These are phyloP conservation scores for Pholiota microspora DNA, from an alignment of 768 basidiomycete species.

Conservation along the genomic window DNA sequence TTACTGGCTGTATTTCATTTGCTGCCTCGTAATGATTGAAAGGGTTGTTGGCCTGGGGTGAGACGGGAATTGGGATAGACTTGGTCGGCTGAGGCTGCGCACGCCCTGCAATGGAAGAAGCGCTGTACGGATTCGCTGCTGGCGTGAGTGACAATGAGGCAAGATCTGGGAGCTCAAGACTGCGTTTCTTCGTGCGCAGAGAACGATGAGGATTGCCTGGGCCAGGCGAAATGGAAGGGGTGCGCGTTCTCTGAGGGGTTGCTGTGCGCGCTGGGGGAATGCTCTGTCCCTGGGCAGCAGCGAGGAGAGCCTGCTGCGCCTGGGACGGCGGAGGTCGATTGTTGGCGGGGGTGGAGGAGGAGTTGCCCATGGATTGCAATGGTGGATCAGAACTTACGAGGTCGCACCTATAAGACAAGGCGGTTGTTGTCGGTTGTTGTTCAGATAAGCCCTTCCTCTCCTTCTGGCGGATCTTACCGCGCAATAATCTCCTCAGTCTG, in stretches of 20 bases:
- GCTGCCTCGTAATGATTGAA: slow-evolving; percentile 24
- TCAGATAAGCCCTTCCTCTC: background rate
- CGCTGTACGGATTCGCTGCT: slow-evolving; percentile 18
- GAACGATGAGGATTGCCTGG: slow-evolving; percentile 52
- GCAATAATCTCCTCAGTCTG: background rate
- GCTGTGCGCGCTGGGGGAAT: slow-evolving; percentile 1
- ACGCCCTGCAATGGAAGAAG: slow-evolving; percentile 11
- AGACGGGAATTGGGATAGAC: slow-evolving; percentile 38
- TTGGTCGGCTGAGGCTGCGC: slow-evolving; percentile 22
- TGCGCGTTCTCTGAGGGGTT: background rate
- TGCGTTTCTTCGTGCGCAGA: slow-evolving; percentile 66
- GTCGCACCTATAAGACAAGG: background rate
- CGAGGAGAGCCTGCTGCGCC: background rate
- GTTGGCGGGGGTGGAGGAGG: slow-evolving; percentile 17
- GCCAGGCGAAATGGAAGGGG: slow-evolving; percentile 38
- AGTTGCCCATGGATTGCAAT: slow-evolving; percentile 17
- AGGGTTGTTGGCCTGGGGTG: slow-evolving; percentile 14
- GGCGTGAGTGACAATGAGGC: slow-evolving; percentile 32
- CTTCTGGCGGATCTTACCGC: background rate
- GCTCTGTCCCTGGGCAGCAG: background rate
- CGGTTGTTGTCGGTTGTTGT: background rate
- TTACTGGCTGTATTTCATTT: slow-evolving; percentile 22
- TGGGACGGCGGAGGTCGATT: slow-evolving; percentile 2
- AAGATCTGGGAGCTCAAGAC: slow-evolving; percentile 76
- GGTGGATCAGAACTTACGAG: background rate